Evolutionary conservation across 1,284 basidiomycete genomes (phyloP).

Genomic region (Puccinia polysora): DNA sequence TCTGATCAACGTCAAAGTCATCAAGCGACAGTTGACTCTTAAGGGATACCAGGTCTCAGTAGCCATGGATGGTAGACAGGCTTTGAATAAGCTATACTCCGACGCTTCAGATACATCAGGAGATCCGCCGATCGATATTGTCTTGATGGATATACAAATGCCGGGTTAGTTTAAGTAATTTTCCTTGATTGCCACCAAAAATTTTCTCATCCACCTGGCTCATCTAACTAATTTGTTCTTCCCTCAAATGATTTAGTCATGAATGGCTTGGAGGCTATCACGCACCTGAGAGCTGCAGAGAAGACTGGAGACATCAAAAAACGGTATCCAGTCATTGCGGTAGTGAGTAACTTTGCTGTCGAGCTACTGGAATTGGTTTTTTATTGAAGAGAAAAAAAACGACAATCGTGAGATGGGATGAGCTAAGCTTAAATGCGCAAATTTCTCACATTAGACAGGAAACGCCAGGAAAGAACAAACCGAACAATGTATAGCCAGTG

Average conservation of each 20-base stretch:
- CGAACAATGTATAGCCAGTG: slow-evolving; percentile 35
- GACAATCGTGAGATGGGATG: not conserved
- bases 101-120: slow-evolving; percentile 16
- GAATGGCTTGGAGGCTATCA: slow-evolving; percentile 41
- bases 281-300: slow-evolving; percentile 36
- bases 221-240: not conserved
- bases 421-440: not conserved
- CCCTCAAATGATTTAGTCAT: slow-evolving; percentile 13
- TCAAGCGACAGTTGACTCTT: slow-evolving; percentile 25
- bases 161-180: slow-evolving; percentile 22
- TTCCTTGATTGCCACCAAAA: not conserved
- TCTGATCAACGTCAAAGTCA: slow-evolving; percentile 38
- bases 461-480: slow-evolving; percentile 43
- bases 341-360: slow-evolving; percentile 14
- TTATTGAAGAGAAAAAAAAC: not conserved
- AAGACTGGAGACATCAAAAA: slow-evolving; percentile 29
- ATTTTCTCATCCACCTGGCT: not conserved
- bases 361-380: not conserved
- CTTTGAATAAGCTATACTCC: slow-evolving; percentile 21
- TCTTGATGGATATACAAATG: slow-evolving; percentile 43
- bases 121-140: slow-evolving; percentile 18
- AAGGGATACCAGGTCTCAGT: slow-evolving; percentile 38
- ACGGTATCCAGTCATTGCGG: slow-evolving; percentile 42
- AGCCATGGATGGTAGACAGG: slow-evolving; percentile 38
- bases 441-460: slow-evolving; percentile 16